These are phyloP conservation scores for Lipomyces sp. DNA, from an alignment of 805 yeast species.

Conservation along the genomic window DNA sequence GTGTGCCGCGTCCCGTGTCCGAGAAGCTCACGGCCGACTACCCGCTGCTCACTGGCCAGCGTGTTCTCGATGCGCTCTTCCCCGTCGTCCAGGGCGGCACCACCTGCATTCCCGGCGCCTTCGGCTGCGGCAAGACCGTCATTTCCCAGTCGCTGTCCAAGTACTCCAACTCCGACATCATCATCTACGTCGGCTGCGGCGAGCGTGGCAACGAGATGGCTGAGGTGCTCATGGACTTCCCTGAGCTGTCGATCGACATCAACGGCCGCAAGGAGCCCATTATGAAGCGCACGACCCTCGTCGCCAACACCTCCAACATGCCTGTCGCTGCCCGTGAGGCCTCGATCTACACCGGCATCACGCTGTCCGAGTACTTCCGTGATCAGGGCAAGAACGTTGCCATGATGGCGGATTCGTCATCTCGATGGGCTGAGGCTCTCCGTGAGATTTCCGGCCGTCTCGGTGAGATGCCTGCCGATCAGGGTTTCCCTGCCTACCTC, in stretches of 20 bases:
- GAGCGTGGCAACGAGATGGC: conserved; percentile 99
- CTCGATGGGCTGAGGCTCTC: conserved; percentile 99
- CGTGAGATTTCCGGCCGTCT: conserved; percentile 99
- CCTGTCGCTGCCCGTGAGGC: conserved; percentile 99
- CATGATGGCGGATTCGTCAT: conserved; percentile 99
- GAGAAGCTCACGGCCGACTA: conserved; percentile 89
- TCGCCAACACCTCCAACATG: conserved; percentile 98
- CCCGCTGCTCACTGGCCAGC: conserved; percentile 96
- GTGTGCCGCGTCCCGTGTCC: conserved; percentile 98
- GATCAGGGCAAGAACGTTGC: conserved; percentile 99
- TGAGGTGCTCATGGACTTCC: conserved; percentile 99
- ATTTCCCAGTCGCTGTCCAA: conserved; percentile 96
- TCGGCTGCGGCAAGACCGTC: conserved; percentile 99
- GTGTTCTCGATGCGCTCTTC: conserved; percentile 95
- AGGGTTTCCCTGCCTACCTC: conserved; percentile 99
- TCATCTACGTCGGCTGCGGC: conserved; percentile 94
- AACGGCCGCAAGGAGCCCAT: conserved; percentile 95
- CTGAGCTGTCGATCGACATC: conserved; percentile 88
- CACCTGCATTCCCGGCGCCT: conserved; percentile 99
- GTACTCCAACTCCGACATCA: conserved; percentile 95
- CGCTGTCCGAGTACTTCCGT: conserved; percentile 98
- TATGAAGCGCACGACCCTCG: conserved; percentile 98
- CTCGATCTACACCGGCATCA: conserved; percentile 97
- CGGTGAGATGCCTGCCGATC: conserved; percentile 99
- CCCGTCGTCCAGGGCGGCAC: conserved; percentile 99